Percentiles rank a stretch among this genome's conserved stretches.
These are phyloP conservation scores for Pichia thaimueangensis DNA, from an alignment of 805 yeast species.

Conservation along the genomic window DNA sequence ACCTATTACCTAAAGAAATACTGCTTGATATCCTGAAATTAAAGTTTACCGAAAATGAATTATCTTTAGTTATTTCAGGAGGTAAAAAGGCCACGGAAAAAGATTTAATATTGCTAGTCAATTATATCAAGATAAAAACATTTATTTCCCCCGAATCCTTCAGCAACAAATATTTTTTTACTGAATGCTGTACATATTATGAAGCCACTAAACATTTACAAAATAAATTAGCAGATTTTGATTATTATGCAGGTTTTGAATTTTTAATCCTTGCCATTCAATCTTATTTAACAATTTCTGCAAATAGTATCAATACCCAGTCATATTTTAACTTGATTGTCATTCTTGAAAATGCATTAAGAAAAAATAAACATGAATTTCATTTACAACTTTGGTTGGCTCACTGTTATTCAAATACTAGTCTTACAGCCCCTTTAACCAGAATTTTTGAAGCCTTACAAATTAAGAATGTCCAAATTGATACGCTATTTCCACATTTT, in stretches of 20 bases:
- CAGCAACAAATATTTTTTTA: constrained; percentile 20
- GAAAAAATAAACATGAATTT: constrained; percentile 63
- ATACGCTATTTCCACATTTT: constrained; percentile 53
- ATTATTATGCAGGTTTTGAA: constrained; percentile 66
- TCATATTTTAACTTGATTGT: constrained; percentile 37
- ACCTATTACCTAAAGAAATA: background rate
- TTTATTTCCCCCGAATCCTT: constrained; percentile 22
- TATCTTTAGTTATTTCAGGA: constrained; percentile 11
- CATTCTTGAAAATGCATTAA: constrained; percentile 51
- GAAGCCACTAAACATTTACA: constrained; percentile 33
- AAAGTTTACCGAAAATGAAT: constrained; percentile 9
- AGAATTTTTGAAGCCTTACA: constrained; percentile 48
- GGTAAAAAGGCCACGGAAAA: constrained; percentile 16
- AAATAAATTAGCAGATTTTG: constrained; percentile 45
- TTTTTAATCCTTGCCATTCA: constrained; percentile 52
- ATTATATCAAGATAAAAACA: constrained; percentile 40
- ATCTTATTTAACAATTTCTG: constrained; percentile 18
- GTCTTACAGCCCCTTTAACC: constrained; percentile 44
- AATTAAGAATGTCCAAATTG: constrained; percentile 72
- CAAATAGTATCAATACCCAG: constrained; percentile 16
- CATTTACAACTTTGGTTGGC: constrained; percentile 67
- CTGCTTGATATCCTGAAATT: constrained; percentile 10
- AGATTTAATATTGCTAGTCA: constrained; percentile 24
- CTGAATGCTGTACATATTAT: constrained; percentile 35
- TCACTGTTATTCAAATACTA: constrained; percentile 52